Percentiles rank a stretch among this genome's conserved stretches.
These are phyloP conservation scores for Miscanthus lutarioriparius DNA, from an alignment of 176 grass and related monocot species.

Conservation along the genomic window DNA sequence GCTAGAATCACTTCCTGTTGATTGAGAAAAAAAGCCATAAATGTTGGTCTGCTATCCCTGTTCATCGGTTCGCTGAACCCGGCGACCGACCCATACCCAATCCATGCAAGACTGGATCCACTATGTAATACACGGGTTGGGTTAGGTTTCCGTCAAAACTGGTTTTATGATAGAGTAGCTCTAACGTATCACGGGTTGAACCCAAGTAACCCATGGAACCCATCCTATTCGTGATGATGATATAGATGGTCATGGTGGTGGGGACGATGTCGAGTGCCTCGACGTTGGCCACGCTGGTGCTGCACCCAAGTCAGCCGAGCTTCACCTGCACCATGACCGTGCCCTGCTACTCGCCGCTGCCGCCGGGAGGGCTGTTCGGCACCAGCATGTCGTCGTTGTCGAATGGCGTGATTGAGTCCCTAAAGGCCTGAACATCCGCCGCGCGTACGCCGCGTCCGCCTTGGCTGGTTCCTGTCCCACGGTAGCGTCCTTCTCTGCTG, in stretches of 20 bases:
- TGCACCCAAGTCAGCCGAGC: conserved; percentile 58
- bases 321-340: conserved; percentile 71
- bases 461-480: neutral
- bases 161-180: neutral
- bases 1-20: conserved; percentile 9
- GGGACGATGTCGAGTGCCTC: conserved; percentile 67
- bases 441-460: fast-evolving
- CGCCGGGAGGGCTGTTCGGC: neutral
- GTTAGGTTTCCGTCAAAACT: neutral
- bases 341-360: neutral
- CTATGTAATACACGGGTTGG: neutral
- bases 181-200: neutral
- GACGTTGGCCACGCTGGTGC: conserved; percentile 49
- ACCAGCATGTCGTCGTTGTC: neutral
- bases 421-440: neutral
- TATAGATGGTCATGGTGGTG: conserved; percentile 67
- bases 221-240: neutral
- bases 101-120: neutral
- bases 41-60: neutral
- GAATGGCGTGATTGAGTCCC: neutral
- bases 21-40: neutral
- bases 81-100: neutral
- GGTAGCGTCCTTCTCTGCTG: neutral
- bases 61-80: neutral
- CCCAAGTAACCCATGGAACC: neutral